Percentiles rank a stretch among this genome's conserved stretches.
phyloP scores from a whole-genome alignment of 768 basidiomycete genomes.

The Calocera viscosa region DNA sequence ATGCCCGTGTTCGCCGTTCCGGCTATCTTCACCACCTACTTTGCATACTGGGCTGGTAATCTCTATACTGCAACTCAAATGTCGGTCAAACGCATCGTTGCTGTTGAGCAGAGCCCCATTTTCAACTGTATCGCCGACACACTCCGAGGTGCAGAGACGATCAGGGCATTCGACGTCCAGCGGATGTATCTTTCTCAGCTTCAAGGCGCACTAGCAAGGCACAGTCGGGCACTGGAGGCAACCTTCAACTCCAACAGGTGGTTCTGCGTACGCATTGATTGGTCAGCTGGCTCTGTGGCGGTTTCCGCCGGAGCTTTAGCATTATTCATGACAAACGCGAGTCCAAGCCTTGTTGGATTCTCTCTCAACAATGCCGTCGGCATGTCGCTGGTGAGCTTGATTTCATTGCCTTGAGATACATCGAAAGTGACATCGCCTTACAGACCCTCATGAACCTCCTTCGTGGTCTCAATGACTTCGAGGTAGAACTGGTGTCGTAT shows the following conservation, averaged over 20 bases:
- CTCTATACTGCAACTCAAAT: not conserved
- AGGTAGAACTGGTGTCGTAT: not conserved
- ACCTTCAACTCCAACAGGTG: not conserved
- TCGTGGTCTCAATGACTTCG: not conserved
- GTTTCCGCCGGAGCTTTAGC: not conserved
- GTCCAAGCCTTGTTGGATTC: not conserved
- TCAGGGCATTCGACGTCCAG: not conserved
- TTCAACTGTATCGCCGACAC: not conserved
- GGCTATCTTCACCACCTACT: constrained; percentile 1
- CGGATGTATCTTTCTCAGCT: not conserved
- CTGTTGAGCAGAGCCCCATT: not conserved
- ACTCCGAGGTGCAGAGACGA: not conserved
- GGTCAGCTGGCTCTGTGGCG: not conserved
- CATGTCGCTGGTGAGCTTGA: not conserved
- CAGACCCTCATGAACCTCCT: constrained; percentile 1
- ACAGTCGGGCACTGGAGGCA: not conserved
- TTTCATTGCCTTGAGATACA: not conserved
- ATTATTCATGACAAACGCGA: not conserved
- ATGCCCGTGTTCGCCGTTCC: not conserved
- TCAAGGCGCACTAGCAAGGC: not conserved
- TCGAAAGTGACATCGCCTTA: not conserved
- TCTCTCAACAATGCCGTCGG: not conserved
- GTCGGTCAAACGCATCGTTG: not conserved
- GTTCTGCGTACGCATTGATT: not conserved
- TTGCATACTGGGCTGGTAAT: constrained; percentile 1